phyloP scores from a whole-genome alignment of 192 early-diverging fungal genomes.

The Gigaspora rosea region DNA sequence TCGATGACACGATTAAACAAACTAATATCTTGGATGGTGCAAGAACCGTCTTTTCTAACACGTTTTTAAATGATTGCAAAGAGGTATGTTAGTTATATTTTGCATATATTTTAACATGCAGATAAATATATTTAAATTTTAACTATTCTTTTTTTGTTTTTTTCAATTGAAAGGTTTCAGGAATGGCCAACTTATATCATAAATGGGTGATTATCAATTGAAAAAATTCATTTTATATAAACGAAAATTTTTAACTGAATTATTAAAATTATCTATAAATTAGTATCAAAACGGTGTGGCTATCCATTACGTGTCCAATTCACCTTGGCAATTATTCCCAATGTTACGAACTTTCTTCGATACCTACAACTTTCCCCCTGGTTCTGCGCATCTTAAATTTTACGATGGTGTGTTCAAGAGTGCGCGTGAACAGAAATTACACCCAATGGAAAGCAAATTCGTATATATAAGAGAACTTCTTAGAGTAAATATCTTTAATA shows the following conservation, averaged over 20 bases:
- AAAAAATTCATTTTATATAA: background rate
- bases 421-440: constrained; percentile 27
- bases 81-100: constrained; percentile 27
- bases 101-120: background rate
- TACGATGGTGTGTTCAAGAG: constrained; percentile 50
- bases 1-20: constrained; percentile 95
- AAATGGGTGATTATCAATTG: constrained; percentile 44
- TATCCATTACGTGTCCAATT: constrained; percentile 90
- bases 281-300: constrained; percentile 49
- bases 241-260: background rate
- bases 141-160: background rate
- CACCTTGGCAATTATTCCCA: constrained; percentile 87
- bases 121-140: no score
- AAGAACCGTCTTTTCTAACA: constrained; percentile 64
- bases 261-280: background rate
- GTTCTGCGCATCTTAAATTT: constrained; percentile 65
- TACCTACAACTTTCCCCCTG: constrained; percentile 72
- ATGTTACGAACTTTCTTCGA: constrained; percentile 74
- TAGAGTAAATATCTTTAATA: background rate
- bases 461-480: constrained; percentile 36
- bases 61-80: constrained; percentile 68
- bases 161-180: constrained; percentile 59
- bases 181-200: constrained; percentile 82
- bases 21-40: constrained; percentile 78
- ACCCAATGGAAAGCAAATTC: constrained; percentile 36